phyloP scores from a whole-genome alignment of 73 alveolate species.

The Tetrahymena thermophila region DNA sequence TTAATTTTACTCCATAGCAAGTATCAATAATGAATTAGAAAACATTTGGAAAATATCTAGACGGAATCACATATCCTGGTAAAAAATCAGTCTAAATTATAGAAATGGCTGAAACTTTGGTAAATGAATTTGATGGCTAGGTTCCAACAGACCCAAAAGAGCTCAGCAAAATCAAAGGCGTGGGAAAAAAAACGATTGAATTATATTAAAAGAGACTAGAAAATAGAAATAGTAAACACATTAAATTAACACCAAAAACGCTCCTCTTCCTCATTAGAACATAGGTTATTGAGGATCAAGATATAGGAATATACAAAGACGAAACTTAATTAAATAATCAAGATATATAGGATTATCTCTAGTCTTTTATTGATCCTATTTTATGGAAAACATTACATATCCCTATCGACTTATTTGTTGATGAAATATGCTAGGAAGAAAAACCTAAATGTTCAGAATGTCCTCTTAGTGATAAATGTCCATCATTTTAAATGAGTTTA shows the following conservation, averaged over 20 bases:
- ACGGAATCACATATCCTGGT: neutral
- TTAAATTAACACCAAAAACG: neutral
- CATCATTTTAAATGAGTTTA: neutral
- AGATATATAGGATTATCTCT: neutral
- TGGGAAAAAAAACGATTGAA: neutral
- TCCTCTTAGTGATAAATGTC: neutral
- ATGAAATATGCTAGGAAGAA: neutral
- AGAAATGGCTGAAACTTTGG: neutral
- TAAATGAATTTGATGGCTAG: neutral
- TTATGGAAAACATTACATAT: neutral
- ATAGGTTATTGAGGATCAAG: neutral
- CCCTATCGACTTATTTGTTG: neutral
- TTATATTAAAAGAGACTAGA: neutral
- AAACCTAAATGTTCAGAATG: neutral
- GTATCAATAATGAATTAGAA: neutral
- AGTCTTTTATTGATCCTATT: neutral
- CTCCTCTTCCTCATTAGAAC: neutral
- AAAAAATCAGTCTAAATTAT: neutral
- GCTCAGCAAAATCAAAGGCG: neutral
- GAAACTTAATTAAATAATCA: neutral
- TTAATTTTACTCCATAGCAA: neutral
- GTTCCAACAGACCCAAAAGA: neutral
- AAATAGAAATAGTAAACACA: neutral
- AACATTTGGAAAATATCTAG: neutral
- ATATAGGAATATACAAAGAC: neutral